These are phyloP conservation scores for Capillidium heterosporum DNA, from an alignment of 371 early-diverging fungal genomes.

Conservation along the genomic window DNA sequence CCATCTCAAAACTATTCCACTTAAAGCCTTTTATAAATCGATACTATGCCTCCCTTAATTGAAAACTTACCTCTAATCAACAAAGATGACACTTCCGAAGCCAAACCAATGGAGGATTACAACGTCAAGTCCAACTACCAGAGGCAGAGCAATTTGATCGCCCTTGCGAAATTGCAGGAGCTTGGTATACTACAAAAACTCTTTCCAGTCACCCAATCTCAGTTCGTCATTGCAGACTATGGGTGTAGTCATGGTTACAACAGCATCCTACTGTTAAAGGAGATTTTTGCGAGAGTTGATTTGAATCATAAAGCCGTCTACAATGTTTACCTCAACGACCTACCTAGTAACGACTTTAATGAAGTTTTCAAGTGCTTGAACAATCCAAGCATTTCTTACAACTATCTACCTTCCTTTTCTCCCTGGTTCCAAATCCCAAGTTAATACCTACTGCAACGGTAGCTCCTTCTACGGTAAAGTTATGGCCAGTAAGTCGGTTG, in stretches of 20 bases:
- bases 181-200: no score
- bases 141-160: no score
- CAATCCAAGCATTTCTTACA: neutral
- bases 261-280: neutral
- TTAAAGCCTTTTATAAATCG: no score
- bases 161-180: no score
- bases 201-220: no score
- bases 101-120: no score
- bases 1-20: no score
- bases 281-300: neutral
- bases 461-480: neutral
- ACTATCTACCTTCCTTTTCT: neutral
- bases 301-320: neutral
- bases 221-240: neutral
- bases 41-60: no score
- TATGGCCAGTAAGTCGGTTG: neutral
- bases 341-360: conserved; percentile 1
- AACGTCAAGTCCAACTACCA: no score
- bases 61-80: no score
- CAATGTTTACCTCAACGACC: conserved; percentile 2
- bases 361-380: conserved; percentile 5
- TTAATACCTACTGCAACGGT: neutral
- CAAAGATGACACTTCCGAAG: no score
- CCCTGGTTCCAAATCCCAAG: neutral
- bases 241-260: conserved; percentile 2